Base-by-base conservation (phyloP, 768 basidiomycete species). In the Suillus americanus region DNA sequence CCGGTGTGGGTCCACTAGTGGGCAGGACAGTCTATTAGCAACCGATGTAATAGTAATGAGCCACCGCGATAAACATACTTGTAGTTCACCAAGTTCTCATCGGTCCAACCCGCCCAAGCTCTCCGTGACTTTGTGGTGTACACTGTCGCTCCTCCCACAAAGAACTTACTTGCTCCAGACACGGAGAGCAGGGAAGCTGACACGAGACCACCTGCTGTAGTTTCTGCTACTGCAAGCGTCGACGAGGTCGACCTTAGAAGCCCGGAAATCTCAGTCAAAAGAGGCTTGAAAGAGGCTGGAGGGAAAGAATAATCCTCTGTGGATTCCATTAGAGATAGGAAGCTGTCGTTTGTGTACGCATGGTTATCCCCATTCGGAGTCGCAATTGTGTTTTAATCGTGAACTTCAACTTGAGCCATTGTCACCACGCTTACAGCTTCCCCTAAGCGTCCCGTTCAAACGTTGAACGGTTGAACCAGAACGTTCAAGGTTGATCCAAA, bases 171-270 rank as follows among this genome's bases (percentile, higher is more conserved):
- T 10, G 70, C 70, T 18, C 70, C 70, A 23, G 70, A 51, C 1
- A 71, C 62, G 2, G 70, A 68, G 9, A 71, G 62, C 0, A 71
- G 61, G 14, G 67, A 33, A 33, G 67, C 70, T 37, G 70, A 71
- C 51, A 71, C 62, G 20, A 71, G 67, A 28, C 70, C 70, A 30
- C 70, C 70, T 33, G 70, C 46, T 13, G 67, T 62, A 28, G 70
- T 71, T 63, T 71, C 70, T 57, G 67, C 67, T 20, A 71, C 66
- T 14, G 68, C 63, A 8, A 71, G 63, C 2, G 70, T 70, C 25
- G 65, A 61, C 10, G 65, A 62, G 18, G 53, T 61, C 16, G 60
- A 62, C 35, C 23, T 68, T n/a, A 71, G 59, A 51, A 68, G 50
- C 10, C 25, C 55, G 1, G 70, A 70, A 53, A 70, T 67, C 28